Percentiles rank a stretch among this genome's conserved stretches.
Evolutionary conservation across 2,329 filamentous ascomycete species (phyloP).

Genomic region (Teratosphaeriaceae sp.): DNA sequence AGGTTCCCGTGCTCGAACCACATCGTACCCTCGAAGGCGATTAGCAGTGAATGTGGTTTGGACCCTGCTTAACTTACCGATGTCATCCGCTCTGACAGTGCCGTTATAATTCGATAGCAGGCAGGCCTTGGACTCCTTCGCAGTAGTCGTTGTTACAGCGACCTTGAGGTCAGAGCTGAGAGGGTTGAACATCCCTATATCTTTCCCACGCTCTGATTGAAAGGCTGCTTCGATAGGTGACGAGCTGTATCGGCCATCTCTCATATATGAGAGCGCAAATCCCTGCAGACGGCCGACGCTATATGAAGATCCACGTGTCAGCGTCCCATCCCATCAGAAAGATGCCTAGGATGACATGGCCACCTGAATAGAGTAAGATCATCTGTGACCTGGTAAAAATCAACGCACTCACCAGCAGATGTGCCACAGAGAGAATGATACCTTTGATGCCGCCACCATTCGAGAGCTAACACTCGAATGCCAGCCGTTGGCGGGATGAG

Average conservation of each 20-base stretch:
- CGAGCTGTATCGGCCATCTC: slow-evolving; percentile 22
- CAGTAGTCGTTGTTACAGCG: slow-evolving; percentile 24
- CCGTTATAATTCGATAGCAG: slow-evolving; percentile 29
- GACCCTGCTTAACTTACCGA: neutral
- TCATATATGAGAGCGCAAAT: slow-evolving; percentile 20
- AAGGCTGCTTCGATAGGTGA: slow-evolving; percentile 22
- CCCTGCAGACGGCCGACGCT: slow-evolving; percentile 15
- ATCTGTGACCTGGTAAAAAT: neutral
- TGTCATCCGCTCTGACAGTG: slow-evolving; percentile 3
- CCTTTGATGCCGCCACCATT: slow-evolving; percentile 29
- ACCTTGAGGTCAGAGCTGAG: slow-evolving; percentile 22
- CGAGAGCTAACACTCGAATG: slow-evolving; percentile 29
- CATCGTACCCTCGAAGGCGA: slow-evolving; percentile 13
- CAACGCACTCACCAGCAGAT: slow-evolving; percentile 19
- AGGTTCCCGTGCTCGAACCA: slow-evolving; percentile 16
- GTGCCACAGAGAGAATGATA: slow-evolving; percentile 23
- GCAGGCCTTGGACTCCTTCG: slow-evolving; percentile 14
- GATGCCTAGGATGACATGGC: slow-evolving; percentile 22
- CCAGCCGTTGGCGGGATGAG: slow-evolving; percentile 30
- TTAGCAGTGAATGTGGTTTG: neutral
- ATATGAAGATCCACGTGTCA: slow-evolving; percentile 13
- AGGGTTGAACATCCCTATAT: slow-evolving; percentile 24
- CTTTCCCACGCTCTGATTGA: slow-evolving; percentile 9
- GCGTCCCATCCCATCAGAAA: slow-evolving; percentile 23
- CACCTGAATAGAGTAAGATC: slow-evolving; percentile 13